Evolutionary conservation across 495 filamentous ascomycete species (phyloP).

Genomic region (Penicillium herquei): DNA sequence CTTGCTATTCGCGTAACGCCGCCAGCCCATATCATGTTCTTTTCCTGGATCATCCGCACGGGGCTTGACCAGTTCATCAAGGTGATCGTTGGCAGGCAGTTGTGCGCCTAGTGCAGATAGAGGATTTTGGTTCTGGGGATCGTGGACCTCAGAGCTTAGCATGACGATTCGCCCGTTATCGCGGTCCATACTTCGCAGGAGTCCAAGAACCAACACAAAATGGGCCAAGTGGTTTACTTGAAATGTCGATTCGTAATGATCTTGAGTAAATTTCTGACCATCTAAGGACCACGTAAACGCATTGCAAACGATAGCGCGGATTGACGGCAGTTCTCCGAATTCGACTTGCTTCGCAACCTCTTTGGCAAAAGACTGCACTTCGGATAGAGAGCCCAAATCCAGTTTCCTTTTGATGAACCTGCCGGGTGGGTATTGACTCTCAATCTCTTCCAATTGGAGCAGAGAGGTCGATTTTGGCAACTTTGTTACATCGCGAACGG

Average conservation of each 20-base stretch:
- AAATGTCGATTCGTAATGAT: constrained; percentile 44
- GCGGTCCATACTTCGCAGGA: constrained; percentile 39
- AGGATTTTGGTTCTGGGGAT: constrained; percentile 36
- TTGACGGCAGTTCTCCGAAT: constrained; percentile 30
- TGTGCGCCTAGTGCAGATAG: constrained; percentile 28
- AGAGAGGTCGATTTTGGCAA: constrained; percentile 42
- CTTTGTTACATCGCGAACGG: constrained; percentile 42
- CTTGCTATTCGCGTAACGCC: constrained; percentile 46
- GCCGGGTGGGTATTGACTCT: constrained; percentile 34
- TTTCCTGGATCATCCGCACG: constrained; percentile 15
- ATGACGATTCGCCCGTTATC: constrained; percentile 38
- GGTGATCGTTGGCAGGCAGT: constrained; percentile 20
- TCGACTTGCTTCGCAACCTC: constrained; percentile 25
- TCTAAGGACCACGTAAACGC: constrained; percentile 44
- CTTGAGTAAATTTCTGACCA: constrained; percentile 35
- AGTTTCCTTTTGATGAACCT: no score
- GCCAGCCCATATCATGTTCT: constrained; percentile 39
- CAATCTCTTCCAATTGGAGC: constrained; percentile 30
- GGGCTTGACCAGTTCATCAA: constrained; percentile 29
- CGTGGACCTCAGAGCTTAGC: constrained; percentile 40
- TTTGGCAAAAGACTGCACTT: constrained; percentile 37
- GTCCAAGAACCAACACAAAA: constrained; percentile 39
- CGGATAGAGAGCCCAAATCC: constrained; percentile 37
- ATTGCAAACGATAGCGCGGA: constrained; percentile 46
- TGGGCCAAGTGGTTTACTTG: constrained; percentile 47